These are phyloP conservation scores for Fragilariopsis cylindrus DNA, from an alignment of 108 stramenopile species.

Conservation along the genomic window DNA sequence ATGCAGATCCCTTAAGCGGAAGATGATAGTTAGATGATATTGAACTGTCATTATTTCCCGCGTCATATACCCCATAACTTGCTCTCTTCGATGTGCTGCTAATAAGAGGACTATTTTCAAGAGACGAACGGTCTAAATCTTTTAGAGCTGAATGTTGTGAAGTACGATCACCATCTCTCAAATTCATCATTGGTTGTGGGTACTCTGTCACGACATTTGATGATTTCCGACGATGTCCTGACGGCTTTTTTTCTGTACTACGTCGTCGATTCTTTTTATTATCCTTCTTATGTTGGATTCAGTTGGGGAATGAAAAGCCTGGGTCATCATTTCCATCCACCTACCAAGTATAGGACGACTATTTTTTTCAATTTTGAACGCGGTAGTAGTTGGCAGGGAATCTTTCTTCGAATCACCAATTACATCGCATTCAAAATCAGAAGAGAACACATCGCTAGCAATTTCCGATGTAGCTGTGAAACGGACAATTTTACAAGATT, in stretches of 20 bases:
- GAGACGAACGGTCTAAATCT: neutral
- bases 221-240: slow-evolving; percentile 4
- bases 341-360: slow-evolving; percentile 4
- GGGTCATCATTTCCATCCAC: slow-evolving; percentile 29
- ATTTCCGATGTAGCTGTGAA: neutral
- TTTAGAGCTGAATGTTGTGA: neutral
- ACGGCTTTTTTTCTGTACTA: neutral
- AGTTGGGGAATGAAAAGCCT: slow-evolving; percentile 27
- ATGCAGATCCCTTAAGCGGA: neutral
- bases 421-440: neutral
- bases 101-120: slow-evolving; percentile 11
- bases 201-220: slow-evolving; percentile 29
- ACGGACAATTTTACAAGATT: slow-evolving; percentile 24
- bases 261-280: neutral
- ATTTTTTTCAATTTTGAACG: neutral
- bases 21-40: neutral
- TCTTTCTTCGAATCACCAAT: neutral
- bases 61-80: slow-evolving; percentile 1
- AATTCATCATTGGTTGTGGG: slow-evolving; percentile 16
- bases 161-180: neutral
- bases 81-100: neutral
- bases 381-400: neutral
- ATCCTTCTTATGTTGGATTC: neutral
- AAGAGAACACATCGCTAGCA: neutral
- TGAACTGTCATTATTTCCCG: neutral